Conservation (phyloP, 345 rosid species). For the Gossypium stocksii region DNA sequence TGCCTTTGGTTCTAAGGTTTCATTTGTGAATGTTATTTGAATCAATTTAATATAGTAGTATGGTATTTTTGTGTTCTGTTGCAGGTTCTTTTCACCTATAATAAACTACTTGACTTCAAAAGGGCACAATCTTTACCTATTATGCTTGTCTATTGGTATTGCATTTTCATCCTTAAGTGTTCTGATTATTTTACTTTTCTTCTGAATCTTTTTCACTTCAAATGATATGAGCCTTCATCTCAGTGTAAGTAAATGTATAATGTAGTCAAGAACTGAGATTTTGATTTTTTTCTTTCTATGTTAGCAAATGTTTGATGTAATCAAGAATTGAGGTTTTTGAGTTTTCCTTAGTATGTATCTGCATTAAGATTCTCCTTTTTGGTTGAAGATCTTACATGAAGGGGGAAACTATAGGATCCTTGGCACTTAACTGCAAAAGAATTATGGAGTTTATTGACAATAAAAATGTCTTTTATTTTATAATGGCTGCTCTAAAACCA, state of each 20-base stretch:
- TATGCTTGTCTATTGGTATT: conserved; percentile 79
- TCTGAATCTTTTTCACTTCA: background rate
- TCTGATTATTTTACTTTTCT: background rate
- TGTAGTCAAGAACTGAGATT: background rate
- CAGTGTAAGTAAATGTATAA: background rate
- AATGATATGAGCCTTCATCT: background rate
- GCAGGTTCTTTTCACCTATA: conserved; percentile 87
- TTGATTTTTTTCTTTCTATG: background rate
- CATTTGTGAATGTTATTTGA: no score
- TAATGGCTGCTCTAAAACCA: background rate
- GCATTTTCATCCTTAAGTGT: conserved; percentile 10
- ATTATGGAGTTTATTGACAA: background rate
- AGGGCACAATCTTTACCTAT: conserved; percentile 57
- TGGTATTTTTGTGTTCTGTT: no score
- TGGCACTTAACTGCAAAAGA: background rate
- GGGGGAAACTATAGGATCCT: background rate
- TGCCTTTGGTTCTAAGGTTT: no score
- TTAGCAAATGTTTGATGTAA: background rate
- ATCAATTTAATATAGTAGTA: no score
- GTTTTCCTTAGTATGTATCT: background rate
- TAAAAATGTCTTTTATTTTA: background rate
- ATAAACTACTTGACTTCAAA: conserved; percentile 60
- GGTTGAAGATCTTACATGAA: background rate
- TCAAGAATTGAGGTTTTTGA: background rate
- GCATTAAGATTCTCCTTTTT: background rate